Evolutionary conservation across 2,329 filamentous ascomycete species (phyloP), one percentile per base, ranked within the genome.

Genomic region (Leptographium flavum): DNA sequence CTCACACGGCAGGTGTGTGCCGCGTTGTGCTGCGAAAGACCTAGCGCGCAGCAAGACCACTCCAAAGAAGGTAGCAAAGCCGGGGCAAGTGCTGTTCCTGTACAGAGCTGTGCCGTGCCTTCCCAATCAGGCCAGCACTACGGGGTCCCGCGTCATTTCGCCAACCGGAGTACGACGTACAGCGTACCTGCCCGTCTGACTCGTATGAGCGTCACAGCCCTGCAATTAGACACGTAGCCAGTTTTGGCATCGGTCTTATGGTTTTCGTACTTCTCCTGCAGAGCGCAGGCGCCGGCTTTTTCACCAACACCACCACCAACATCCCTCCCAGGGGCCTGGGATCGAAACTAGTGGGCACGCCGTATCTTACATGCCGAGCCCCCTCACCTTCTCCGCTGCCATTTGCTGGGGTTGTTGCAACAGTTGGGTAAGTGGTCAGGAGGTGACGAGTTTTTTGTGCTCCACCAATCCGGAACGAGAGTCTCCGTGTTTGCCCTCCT

Each of bases 311-410:
- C 15, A 28, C 37, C 22, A 13, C 36, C 36, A 23, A 30, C 19
- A 15, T 23, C 30, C 50, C 50, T 58, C 55, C 58, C 56, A 56
- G 53, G 55, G 55, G 50, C 48, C 54, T 58, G 57, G 58, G 54
- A 58, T 59, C 52, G 54, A 50, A 56, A 53, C 57, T 58, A 58
- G 47, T 49, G 49, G 56, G 38, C 5, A 28, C 8, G 13, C 13
- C 27, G 8, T 47, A 32, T 32, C 30, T 32, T 19, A 57, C 52
- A 55, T 59, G 57, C 56, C 58, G 57, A 55, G 50, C 54, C 53
- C 53, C 49, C 52, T 43, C 50, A 52, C 54, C 56, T 56, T 55
- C 58, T 54, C 51, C 54, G 50, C 50, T 54, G 35, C 45, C 52
- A 53, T 52, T 56, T 51, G 51, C 51, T 53, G 51, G 52, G 50